Conservation (phyloP, 306 rosid genomes). For the Malus sieversii region DNA sequence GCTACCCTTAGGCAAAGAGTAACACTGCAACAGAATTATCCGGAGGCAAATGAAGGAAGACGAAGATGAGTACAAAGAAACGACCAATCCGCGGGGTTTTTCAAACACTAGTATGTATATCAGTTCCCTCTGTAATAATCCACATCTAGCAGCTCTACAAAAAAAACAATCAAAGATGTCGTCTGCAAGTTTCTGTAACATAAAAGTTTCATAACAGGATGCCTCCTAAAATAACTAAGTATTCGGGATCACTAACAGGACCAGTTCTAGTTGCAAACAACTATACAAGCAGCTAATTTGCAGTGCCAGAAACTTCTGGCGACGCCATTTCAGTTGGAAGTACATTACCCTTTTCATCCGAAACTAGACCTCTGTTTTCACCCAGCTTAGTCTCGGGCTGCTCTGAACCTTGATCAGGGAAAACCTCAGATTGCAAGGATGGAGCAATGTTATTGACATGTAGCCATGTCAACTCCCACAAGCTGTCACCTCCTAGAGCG, state of each 20-base stretch:
- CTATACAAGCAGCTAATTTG: constrained; percentile 32
- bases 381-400: constrained; percentile 35
- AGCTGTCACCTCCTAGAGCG: constrained; percentile 89
- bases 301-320: constrained; percentile 36
- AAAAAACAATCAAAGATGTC: constrained; percentile 16
- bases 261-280: constrained; percentile 16
- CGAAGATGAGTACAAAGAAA: not conserved
- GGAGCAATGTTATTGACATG: constrained; percentile 83
- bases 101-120: constrained; percentile 3
- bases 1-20: not conserved
- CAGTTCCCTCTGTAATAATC: constrained; percentile 9
- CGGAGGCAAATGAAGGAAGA: constrained; percentile 1
- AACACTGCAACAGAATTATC: not conserved
- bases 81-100: constrained; percentile 17
- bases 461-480: constrained; percentile 96
- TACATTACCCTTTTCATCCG: constrained; percentile 34
- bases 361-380: constrained; percentile 31
- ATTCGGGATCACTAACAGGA: constrained; percentile 18
- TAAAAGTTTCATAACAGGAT: constrained; percentile 17
- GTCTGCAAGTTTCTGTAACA: constrained; percentile 21
- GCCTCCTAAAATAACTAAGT: constrained; percentile 24
- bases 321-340: constrained; percentile 33
- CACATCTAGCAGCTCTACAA: constrained; percentile 22
- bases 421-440: constrained; percentile 76
- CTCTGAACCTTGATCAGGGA: constrained; percentile 67